A percentile compares a stretch with the other conserved stretches of the same genome.
Conservation (phyloP, 2,329 filamentous ascomycete genomes). For the Penicillium sp. region DNA sequence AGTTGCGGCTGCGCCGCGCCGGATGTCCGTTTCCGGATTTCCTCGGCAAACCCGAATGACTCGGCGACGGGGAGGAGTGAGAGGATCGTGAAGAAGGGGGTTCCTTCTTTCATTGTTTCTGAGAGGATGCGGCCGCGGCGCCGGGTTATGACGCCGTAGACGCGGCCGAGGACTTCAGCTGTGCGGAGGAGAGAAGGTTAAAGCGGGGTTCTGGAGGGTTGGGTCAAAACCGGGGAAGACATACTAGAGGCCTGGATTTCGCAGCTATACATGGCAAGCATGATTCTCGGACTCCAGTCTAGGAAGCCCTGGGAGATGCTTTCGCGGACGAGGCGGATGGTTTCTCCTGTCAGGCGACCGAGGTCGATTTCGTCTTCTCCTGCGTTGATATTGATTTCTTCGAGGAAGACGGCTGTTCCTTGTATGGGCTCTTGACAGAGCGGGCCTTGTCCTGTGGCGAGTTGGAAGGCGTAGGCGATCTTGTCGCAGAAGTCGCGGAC, state of each 20-base stretch:
- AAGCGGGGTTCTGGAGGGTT: not conserved
- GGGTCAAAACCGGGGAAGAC: slow-evolving; percentile 32
- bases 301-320: slow-evolving; percentile 85
- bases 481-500: slow-evolving; percentile 83
- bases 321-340: slow-evolving; percentile 86
- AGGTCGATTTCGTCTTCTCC: slow-evolving; percentile 61
- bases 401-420: slow-evolving; percentile 87
- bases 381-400: slow-evolving; percentile 71
- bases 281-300: slow-evolving; percentile 93
- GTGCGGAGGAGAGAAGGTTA: slow-evolving; percentile 17
- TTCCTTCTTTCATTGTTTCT: slow-evolving; percentile 92
- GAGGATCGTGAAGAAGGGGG: slow-evolving; percentile 93
- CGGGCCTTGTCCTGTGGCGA: slow-evolving; percentile 85
- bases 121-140: slow-evolving; percentile 86
- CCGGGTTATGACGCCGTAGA: slow-evolving; percentile 97
- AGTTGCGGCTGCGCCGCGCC: slow-evolving; percentile 92
- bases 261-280: slow-evolving; percentile 97
- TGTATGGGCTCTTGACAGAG: slow-evolving; percentile 93
- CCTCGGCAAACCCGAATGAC: slow-evolving; percentile 93
- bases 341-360: slow-evolving; percentile 85
- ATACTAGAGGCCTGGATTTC: slow-evolving; percentile 93
- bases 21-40: slow-evolving; percentile 92
- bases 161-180: slow-evolving; percentile 90
- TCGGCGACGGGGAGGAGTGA: slow-evolving; percentile 89
- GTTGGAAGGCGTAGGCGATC: slow-evolving; percentile 90